Evolutionary conservation across 352 stramenopile species (phyloP).

Genomic region (Pythium phragmiticola): DNA sequence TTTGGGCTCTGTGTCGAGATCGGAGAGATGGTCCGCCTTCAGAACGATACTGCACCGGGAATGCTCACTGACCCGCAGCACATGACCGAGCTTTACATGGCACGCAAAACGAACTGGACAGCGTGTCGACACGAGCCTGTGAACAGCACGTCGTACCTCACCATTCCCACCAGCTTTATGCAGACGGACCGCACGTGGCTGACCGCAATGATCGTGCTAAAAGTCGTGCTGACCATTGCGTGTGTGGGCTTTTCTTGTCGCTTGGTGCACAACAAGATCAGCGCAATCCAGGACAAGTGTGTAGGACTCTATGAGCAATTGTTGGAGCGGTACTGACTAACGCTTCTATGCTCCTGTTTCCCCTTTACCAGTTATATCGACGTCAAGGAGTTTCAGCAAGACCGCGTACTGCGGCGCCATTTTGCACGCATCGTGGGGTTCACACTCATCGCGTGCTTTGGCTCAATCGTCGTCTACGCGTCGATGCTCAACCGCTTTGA

Average conservation of each 20-base stretch:
- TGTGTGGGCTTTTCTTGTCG: conserved; percentile 37
- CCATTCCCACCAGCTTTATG: conserved; percentile 39
- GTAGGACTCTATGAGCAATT: conserved; percentile 14
- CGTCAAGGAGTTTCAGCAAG: conserved; percentile 56
- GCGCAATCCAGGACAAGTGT: conserved; percentile 66
- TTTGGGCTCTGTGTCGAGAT: conserved; percentile 62
- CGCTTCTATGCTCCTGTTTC: conserved; percentile 1
- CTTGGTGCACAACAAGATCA: conserved; percentile 55
- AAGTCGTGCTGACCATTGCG: conserved; percentile 33
- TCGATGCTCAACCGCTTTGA: conserved; percentile 66
- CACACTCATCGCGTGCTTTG: conserved; percentile 41
- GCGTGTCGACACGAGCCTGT: conserved; percentile 3
- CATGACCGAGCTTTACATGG: conserved; percentile 28
- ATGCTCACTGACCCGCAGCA: conserved; percentile 28
- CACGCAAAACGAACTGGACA: conserved; percentile 15
- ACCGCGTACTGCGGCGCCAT: conserved; percentile 45
- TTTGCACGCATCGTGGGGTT: conserved; percentile 38
- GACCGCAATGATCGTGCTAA: conserved; percentile 35
- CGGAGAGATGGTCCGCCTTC: conserved; percentile 45
- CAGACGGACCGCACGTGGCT: conserved; percentile 53
- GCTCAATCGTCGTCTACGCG: conserved; percentile 52
- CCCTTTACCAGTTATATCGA: conserved; percentile 54
- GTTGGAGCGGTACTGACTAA: neutral
- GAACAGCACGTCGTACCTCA: conserved; percentile 27
- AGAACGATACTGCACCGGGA: conserved; percentile 30